Base-by-base conservation (phyloP, 768 basidiomycete species). In the Rossbeevera mucosa region DNA sequence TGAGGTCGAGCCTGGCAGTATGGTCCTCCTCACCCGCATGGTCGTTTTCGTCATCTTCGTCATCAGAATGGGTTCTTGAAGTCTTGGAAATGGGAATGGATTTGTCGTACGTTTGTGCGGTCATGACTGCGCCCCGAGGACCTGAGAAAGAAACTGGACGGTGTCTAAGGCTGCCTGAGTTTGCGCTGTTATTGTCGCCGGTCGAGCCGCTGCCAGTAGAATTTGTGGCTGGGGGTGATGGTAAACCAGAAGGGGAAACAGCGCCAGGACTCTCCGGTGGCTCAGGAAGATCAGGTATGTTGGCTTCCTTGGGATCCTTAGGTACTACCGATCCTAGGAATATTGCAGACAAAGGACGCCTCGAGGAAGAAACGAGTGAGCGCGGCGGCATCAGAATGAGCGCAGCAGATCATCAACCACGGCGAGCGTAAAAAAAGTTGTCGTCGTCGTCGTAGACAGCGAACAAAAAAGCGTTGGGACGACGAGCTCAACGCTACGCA, bases 191-290 rank as follows among this genome's bases (percentile, higher is more conserved):
- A 43, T 77, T 77, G 69, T 83, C 83, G 40, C 83, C 84, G 4
- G 80, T 83, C 60, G 86, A 88, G 31, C 86, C 86, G 66, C 87
- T 89, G 29, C 86, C 88, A 2, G 88, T 90, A 11, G 88, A 91
- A 64, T 90, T 91, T 18, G 90, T 88, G 24, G 87, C 88, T 40
- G 90, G 90, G 0, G 90, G 90, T 21, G 88, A 90, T 1, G 90
- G 89, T 5, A 91, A 66, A 6, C 89, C 88, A 5, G 86, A 88
- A 51, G 75, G 65, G 4, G 82, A 76, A 52, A 75, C 66, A 29
- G 76, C 70, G 21, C 72, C 74, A 11, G 85, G 83, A 55, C 82
- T 85, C n/a, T 69, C 67, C 33, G 84, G 82, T 3, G 83, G 84
- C 56, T 83, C 83, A 46, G 86, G 85, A 41, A 88, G 77, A 60